A percentile compares a stretch with the other conserved stretches of the same genome.
These are phyloP conservation scores for Candida tetrigidarum DNA, from an alignment of 1,139 yeast species.

Conservation along the genomic window DNA sequence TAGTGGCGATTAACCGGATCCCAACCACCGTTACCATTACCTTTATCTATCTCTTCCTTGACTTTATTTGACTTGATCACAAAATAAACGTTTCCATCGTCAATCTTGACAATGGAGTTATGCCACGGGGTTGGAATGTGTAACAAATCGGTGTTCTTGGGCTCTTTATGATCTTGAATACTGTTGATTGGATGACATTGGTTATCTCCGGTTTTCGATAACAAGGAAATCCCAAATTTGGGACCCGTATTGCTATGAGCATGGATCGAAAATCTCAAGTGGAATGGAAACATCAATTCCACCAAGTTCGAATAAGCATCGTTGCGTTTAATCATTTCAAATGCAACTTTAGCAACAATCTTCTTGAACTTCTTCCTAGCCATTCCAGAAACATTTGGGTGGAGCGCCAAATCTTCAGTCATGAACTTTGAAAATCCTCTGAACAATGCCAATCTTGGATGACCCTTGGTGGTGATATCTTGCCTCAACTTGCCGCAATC, in stretches of 20 bases:
- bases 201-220: conserved; percentile 33
- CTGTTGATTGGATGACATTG: conserved; percentile 42
- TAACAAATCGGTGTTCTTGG: conserved; percentile 46
- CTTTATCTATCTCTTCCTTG: conserved; percentile 25
- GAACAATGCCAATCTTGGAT: conserved; percentile 55
- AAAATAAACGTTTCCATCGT: conserved; percentile 26
- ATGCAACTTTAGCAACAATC: conserved; percentile 55
- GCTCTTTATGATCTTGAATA: conserved; percentile 31
- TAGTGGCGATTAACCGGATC: conserved; percentile 20
- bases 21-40: conserved; percentile 31
- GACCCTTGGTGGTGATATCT: conserved; percentile 44
- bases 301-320: conserved; percentile 69
- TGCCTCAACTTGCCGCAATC: conserved; percentile 38
- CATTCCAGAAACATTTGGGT: conserved; percentile 37
- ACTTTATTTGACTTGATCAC: conserved; percentile 34
- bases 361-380: conserved; percentile 57
- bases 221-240: conserved; percentile 57
- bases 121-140: conserved; percentile 76
- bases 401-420: conserved; percentile 56
- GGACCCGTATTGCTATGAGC: conserved; percentile 64
- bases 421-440: conserved; percentile 64
- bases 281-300: conserved; percentile 61
- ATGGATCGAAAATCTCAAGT: conserved; percentile 61
- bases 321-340: conserved; percentile 65
- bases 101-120: conserved; percentile 53